phyloP scores from a whole-genome alignment of 495 filamentous ascomycete species.

The Aspergillus campestris region DNA sequence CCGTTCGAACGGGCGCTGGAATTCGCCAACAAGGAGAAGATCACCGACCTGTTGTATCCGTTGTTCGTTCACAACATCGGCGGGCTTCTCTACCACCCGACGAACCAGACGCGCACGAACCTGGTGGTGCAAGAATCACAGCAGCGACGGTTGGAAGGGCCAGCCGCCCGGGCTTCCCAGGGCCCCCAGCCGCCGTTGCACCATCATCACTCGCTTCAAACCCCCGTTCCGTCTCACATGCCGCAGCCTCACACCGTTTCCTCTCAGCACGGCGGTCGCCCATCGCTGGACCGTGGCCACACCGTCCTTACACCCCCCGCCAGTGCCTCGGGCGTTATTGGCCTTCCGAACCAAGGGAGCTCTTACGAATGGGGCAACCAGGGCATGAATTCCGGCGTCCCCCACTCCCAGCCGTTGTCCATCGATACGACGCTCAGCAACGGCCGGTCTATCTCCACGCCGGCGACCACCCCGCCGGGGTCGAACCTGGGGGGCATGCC shows the following conservation, averaged over 20 bases:
- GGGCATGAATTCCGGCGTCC: slow-evolving; percentile 54
- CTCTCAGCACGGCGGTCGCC: slow-evolving; percentile 65
- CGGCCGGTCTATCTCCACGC: slow-evolving; percentile 84
- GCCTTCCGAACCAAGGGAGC: slow-evolving; percentile 62
- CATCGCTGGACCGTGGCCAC: slow-evolving; percentile 69
- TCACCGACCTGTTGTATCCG: slow-evolving; percentile 90
- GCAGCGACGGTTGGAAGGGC: slow-evolving; percentile 52
- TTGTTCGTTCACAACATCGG: slow-evolving; percentile 98
- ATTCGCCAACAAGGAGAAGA: slow-evolving; percentile 99
- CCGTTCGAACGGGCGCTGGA: slow-evolving; percentile 93
- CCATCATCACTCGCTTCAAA: slow-evolving; percentile 72
- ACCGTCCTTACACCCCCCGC: slow-evolving; percentile 93
- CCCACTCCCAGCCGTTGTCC: slow-evolving; percentile 63
- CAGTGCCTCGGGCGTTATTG: slow-evolving; percentile 84
- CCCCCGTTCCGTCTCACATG: slow-evolving; percentile 52
- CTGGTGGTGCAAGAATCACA: slow-evolving; percentile 83
- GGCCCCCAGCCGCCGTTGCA: slow-evolving; percentile 65
- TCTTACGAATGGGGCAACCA: slow-evolving; percentile 69
- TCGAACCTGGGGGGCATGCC: slow-evolving; percentile 68
- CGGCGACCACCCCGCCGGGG: slow-evolving; percentile 87
- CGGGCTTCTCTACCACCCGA: slow-evolving; percentile 85
- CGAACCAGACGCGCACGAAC: slow-evolving; percentile 73
- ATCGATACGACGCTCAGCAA: slow-evolving; percentile 79
- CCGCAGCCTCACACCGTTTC: slow-evolving; percentile 66
- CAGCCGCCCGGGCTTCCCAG: slow-evolving; percentile 33